Percentiles rank a stretch among this genome's conserved stretches.
Conservation (phyloP, 768 basidiomycete genomes). For the Calocybe indica region DNA sequence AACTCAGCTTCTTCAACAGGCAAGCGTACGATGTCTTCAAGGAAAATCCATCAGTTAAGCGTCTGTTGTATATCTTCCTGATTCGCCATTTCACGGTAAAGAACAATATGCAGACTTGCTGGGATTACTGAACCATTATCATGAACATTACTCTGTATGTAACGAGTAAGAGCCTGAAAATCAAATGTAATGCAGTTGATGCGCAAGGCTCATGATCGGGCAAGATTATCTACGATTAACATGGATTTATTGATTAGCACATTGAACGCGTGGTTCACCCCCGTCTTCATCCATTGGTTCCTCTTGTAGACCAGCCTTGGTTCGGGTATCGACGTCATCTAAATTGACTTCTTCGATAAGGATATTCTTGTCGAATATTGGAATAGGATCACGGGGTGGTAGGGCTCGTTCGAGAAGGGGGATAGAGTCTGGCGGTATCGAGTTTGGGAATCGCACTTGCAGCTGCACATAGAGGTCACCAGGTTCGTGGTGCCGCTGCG, state of each 20-base stretch:
- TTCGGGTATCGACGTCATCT: conserved; percentile 70
- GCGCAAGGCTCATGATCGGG: too few relatives aligned
- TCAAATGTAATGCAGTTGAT: too few relatives aligned
- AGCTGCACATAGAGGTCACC: conserved; percentile 91
- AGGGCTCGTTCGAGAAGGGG: conserved; percentile 79
- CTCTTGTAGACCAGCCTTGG: conserved; percentile 46
- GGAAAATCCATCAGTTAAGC: conserved; percentile 68
- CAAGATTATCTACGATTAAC: conserved; percentile 7
- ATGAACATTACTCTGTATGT: conserved; percentile 2
- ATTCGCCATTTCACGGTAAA: not conserved
- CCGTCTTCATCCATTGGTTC: conserved; percentile 93
- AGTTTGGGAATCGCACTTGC: conserved; percentile 84
- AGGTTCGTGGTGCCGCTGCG: conserved; percentile 93
- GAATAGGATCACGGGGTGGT: conserved; percentile 65
- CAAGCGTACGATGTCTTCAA: conserved; percentile 78
- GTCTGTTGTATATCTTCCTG: not conserved
- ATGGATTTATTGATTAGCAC: conserved; percentile 73
- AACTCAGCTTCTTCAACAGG: conserved; percentile 87
- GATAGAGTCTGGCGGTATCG: conserved; percentile 61
- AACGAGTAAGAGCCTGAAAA: conserved; percentile 19
- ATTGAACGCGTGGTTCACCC: conserved; percentile 93
- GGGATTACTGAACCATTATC: conserved; percentile 37
- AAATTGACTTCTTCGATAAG: conserved; percentile 81
- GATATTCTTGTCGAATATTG: conserved; percentile 61
- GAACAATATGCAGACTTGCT: conserved; percentile 32